Evolutionary conservation across 2,329 filamentous ascomycete species (phyloP).

Genomic region (Neofusicoccum ribis): DNA sequence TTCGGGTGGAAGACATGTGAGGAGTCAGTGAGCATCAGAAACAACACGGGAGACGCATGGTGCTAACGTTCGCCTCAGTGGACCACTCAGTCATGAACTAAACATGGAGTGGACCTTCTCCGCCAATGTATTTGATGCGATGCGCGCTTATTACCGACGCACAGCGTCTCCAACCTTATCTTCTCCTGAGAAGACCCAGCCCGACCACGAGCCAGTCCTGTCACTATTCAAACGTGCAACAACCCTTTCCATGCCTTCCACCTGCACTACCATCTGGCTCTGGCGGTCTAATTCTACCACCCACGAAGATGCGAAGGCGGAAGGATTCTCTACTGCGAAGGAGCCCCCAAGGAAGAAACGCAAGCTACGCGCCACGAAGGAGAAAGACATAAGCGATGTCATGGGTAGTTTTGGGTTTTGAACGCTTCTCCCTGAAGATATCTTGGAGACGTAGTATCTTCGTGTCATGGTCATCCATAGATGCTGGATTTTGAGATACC

Average conservation of each 20-base stretch:
- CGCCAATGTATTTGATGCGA: background rate
- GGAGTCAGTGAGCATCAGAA: background rate
- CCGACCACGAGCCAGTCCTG: background rate
- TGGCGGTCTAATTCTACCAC: background rate
- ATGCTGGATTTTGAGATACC: background rate
- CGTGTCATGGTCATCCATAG: too few relatives aligned
- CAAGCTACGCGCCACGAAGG: background rate
- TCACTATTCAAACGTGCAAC: conserved; percentile 1
- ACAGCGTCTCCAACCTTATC: background rate
- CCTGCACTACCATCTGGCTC: background rate
- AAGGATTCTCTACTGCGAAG: background rate
- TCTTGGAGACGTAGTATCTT: too few relatives aligned
- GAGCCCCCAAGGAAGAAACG: conserved; percentile 3
- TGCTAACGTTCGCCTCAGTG: background rate
- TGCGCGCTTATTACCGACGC: conserved; percentile 5
- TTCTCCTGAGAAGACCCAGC: background rate
- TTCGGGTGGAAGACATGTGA: background rate
- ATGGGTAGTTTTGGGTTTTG: background rate
- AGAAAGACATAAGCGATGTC: background rate
- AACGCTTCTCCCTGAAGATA: background rate
- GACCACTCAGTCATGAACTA: background rate
- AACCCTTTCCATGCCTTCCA: background rate
- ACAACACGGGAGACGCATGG: background rate
- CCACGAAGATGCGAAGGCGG: too few relatives aligned
- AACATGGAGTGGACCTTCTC: background rate